Evolutionary conservation across 371 early-diverging fungal genomes (phyloP).

Genomic region (Phascolomyces articulosus): DNA sequence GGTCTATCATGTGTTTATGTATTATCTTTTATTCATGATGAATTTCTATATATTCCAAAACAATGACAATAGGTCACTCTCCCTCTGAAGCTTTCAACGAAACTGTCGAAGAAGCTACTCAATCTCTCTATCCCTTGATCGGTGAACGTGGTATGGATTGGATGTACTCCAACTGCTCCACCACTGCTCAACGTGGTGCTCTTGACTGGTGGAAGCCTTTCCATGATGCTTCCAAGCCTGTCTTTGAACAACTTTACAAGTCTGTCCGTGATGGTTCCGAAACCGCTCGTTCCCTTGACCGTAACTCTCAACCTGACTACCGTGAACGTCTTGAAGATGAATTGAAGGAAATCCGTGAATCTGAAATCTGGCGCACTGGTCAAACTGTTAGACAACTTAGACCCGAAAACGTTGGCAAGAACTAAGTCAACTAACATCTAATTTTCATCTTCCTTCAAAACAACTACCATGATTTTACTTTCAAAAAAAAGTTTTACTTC

Average conservation of each 20-base stretch:
- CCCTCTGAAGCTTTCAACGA: constrained; percentile 99
- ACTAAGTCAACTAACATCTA: constrained; percentile 24
- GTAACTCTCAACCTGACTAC: constrained; percentile 92
- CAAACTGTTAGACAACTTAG: constrained; percentile 87
- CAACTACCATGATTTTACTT: background rate
- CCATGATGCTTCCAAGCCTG: constrained; percentile 92
- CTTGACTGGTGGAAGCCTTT: constrained; percentile 97
- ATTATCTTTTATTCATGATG: too few relatives aligned
- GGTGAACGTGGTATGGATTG: constrained; percentile 98
- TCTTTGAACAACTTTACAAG: constrained; percentile 90
- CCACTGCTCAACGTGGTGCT: constrained; percentile 95
- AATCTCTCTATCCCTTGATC: constrained; percentile 95
- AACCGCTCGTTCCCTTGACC: constrained; percentile 85
- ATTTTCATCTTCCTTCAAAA: background rate
- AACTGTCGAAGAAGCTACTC: constrained; percentile 98
- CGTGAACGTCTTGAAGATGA: constrained; percentile 90
- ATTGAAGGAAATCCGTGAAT: constrained; percentile 79
- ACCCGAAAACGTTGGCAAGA: constrained; percentile 71
- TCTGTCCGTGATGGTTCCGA: constrained; percentile 90
- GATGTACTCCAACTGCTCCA: constrained; percentile 96
- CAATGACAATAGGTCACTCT: constrained; percentile 75
- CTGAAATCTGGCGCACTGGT: constrained; percentile 78
- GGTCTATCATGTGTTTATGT: too few relatives aligned
- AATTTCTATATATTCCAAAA: too few relatives aligned
- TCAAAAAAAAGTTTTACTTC: background rate